Evolutionary conservation across 2,329 filamentous ascomycete species (phyloP).

Genomic region (Talaromyces sp.): DNA sequence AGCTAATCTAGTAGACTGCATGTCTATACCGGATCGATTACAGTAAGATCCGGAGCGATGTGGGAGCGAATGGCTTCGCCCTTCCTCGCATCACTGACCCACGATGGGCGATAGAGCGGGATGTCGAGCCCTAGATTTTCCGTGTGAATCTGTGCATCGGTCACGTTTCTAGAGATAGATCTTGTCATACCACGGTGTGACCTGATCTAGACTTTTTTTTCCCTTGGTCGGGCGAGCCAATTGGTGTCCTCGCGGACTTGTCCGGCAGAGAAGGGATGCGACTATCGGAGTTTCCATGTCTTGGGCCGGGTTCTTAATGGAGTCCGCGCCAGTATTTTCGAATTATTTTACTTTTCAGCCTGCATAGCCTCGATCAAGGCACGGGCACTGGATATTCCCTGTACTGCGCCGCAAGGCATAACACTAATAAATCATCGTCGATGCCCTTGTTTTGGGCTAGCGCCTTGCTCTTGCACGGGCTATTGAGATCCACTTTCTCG

Average conservation of each 20-base stretch:
- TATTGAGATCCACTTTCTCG: neutral
- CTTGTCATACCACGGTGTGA: neutral
- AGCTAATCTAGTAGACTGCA: neutral
- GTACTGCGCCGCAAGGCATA: neutral
- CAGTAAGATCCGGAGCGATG: neutral
- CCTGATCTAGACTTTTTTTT: neutral
- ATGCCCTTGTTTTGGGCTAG: neutral
- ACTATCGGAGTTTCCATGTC: neutral
- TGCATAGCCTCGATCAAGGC: neutral
- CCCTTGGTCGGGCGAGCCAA: neutral
- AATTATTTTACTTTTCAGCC: neutral
- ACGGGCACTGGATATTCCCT: neutral
- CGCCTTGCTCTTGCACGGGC: neutral
- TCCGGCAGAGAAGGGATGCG: neutral
- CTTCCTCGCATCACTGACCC: neutral
- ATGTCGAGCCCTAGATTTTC: neutral
- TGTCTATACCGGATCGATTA: neutral
- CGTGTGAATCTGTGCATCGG: neutral
- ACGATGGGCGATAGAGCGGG: neutral
- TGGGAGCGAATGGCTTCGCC: neutral
- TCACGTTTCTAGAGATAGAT: neutral
- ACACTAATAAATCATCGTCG: neutral
- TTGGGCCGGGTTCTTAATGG: neutral
- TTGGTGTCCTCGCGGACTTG: neutral
- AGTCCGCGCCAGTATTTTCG: neutral